A percentile compares a stretch with the other conserved stretches of the same genome.
Evolutionary conservation across 768 basidiomycete genomes (phyloP).

Genomic region (Leccinum rimulosum): DNA sequence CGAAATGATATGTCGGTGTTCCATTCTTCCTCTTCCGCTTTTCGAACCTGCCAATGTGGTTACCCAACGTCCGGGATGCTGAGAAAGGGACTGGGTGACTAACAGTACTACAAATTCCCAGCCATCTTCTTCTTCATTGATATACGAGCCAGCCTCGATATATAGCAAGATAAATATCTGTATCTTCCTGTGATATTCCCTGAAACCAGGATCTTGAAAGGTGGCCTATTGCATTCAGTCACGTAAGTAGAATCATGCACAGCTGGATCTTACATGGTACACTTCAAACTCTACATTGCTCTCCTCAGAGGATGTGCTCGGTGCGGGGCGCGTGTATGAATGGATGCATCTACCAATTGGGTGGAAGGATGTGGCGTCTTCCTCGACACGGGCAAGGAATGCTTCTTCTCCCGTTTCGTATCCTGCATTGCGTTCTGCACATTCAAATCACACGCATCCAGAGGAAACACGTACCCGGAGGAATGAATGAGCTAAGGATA

Average conservation of each 20-base stretch:
- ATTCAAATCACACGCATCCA: conserved; percentile 1
- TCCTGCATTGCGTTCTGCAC: conserved; percentile 37
- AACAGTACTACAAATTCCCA: conserved; percentile 94
- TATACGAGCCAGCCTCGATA: conserved; percentile 94
- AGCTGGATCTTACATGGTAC: conserved; percentile 68
- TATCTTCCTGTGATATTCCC: conserved; percentile 88
- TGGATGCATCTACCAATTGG: conserved; percentile 76
- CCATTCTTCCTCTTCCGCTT: conserved; percentile 65
- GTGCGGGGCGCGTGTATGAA: conserved; percentile 66
- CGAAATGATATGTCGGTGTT: conserved; percentile 78
- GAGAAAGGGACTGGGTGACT: conserved; percentile 30
- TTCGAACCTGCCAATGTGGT: conserved; percentile 61
- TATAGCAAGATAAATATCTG: conserved; percentile 93
- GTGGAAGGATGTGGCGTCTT: conserved; percentile 73
- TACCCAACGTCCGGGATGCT: neutral
- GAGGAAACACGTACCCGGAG: conserved; percentile 47
- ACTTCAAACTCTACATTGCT: conserved; percentile 80
- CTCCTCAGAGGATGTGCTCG: conserved; percentile 42
- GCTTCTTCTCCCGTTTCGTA: conserved; percentile 65
- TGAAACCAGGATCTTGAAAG: conserved; percentile 84
- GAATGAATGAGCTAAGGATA: conserved; percentile 72
- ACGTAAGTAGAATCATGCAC: neutral
- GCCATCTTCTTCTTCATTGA: conserved; percentile 86
- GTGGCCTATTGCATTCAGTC: conserved; percentile 52
- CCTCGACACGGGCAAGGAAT: conserved; percentile 70